Percentiles rank a stretch among this genome's conserved stretches.
Conservation (phyloP, 2,329 filamentous ascomycete genomes). For the Lachnum nothofagi region DNA sequence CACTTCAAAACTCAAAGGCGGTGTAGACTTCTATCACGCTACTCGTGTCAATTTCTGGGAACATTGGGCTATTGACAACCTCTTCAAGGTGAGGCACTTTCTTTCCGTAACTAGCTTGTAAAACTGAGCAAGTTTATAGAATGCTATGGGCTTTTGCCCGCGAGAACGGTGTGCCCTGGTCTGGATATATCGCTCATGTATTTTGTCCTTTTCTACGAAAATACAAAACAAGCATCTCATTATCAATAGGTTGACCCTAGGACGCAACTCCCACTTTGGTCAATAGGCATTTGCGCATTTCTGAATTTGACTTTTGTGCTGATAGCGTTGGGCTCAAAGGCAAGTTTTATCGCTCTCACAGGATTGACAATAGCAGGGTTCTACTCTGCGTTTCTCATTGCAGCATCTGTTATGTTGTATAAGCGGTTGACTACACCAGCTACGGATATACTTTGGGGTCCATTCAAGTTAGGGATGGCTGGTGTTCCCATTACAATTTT, state of each 20-base stretch:
- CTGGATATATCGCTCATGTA: background rate
- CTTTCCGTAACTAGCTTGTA: too few species aligned
- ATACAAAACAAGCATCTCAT: too few species aligned
- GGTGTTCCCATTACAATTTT: conserved; percentile 8
- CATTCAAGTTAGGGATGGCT: conserved; percentile 1
- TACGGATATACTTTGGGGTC: conserved; percentile 9
- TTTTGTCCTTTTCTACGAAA: too few species aligned
- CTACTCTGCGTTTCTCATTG: conserved; percentile 8
- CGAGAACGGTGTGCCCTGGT: background rate
- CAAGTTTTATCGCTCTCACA: conserved; percentile 3
- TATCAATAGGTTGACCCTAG: conserved; percentile 2
- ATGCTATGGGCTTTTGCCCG: conserved; percentile 3
- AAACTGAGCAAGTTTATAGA: conserved; percentile 6
- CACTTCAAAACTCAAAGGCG: too few species aligned
- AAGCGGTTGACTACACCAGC: conserved; percentile 9
- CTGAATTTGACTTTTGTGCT: conserved; percentile 5
- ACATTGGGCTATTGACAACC: background rate
- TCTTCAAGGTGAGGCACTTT: too few species aligned
- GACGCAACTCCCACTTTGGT: conserved; percentile 7
- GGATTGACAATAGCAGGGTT: conserved; percentile 7
- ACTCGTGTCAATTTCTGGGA: background rate
- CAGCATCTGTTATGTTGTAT: conserved; percentile 6
- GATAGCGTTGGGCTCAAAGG: conserved; percentile 5
- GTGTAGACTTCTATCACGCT: too few species aligned
- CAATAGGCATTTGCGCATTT: conserved; percentile 3